Conservation (phyloP, 352 stramenopile genomes). For the Globisporangium carolinianum region DNA sequence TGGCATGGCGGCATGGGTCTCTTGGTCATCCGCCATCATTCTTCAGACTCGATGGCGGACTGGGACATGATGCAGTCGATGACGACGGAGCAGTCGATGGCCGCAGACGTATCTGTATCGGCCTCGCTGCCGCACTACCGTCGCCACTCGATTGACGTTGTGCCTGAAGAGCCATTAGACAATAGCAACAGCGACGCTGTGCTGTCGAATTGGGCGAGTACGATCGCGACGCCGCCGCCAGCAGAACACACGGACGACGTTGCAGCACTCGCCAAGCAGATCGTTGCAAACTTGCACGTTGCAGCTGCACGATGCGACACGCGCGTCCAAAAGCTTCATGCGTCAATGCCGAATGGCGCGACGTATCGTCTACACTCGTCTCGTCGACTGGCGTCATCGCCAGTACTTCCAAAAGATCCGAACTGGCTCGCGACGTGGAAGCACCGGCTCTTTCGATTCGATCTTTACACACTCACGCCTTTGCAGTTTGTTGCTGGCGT, state of each 20-base stretch:
- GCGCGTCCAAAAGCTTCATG: conserved; percentile 18
- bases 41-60: conserved; percentile 8
- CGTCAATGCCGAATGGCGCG: conserved; percentile 16
- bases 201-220: no score
- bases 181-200: no score
- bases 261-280: conserved; percentile 22
- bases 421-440: conserved; percentile 21
- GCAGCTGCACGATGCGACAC: conserved; percentile 21
- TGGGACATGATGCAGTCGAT: conserved; percentile 16
- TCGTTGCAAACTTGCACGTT: conserved; percentile 30
- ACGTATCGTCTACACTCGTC: conserved; percentile 11
- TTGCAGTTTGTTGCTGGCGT: conserved; percentile 37
- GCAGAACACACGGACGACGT: conserved; percentile 17
- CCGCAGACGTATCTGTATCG: neutral
- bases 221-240: neutral
- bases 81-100: conserved; percentile 1
- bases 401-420: neutral
- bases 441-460: conserved; percentile 13
- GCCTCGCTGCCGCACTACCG: neutral
- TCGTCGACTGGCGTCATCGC: no score
- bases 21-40: no score
- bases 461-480: conserved; percentile 14
- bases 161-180: no score
- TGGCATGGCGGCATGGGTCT: no score
- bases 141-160: conserved; percentile 8